These are phyloP conservation scores for Vinca minor DNA, from an alignment of 257 asterid genomes.

Conservation along the genomic window DNA sequence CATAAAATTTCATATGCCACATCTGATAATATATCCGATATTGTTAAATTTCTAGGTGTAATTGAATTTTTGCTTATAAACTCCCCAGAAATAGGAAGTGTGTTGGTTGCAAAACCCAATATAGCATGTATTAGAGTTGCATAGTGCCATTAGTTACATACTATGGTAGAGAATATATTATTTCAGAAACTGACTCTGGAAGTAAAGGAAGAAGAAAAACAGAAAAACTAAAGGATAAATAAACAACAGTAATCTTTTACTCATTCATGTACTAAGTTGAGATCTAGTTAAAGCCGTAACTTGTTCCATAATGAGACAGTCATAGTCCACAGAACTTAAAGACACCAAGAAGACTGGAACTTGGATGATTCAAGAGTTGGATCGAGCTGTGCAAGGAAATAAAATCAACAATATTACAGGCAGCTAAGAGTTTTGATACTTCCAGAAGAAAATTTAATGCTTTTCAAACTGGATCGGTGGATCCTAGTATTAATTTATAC, in stretches of 20 bases:
- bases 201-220: not conserved
- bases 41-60: too few species aligned
- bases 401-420: not conserved
- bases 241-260: not conserved
- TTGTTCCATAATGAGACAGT: not conserved
- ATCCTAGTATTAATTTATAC: not conserved
- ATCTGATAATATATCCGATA: too few species aligned
- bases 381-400: not conserved
- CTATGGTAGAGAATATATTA: not conserved
- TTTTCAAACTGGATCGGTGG: not conserved
- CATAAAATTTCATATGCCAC: too few species aligned
- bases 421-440: not conserved
- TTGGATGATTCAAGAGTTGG: not conserved
- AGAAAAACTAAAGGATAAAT: not conserved
- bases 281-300: not conserved
- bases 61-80: too few species aligned
- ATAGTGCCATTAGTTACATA: not conserved
- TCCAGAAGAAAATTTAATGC: not conserved
- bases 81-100: not conserved
- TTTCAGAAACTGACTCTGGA: not conserved
- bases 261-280: not conserved
- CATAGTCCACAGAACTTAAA: not conserved
- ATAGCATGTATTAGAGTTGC: not conserved
- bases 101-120: not conserved
- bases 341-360: not conserved